phyloP scores from a whole-genome alignment of 2,329 filamentous ascomycete species.

The Fusarium xyrophilum region DNA sequence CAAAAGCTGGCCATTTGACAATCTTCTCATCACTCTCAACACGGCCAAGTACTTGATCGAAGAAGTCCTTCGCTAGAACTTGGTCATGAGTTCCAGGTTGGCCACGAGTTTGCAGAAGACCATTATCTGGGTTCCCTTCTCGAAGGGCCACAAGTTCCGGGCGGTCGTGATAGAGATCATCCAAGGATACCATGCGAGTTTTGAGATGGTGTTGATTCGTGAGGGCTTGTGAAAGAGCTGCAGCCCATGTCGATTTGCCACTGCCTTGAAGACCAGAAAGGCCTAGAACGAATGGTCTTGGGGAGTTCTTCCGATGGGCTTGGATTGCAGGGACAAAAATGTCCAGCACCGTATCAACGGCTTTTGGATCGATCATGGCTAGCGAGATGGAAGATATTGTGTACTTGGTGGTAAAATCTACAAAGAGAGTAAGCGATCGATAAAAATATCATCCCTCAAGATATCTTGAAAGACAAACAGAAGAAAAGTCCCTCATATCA shows the following conservation, averaged over 20 bases:
- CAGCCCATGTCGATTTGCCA: conserved; percentile 41
- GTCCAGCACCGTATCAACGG: conserved; percentile 28
- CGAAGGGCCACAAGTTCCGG: conserved; percentile 27
- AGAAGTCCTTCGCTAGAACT: conserved; percentile 16
- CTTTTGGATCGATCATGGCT: conserved; percentile 35
- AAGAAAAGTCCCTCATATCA: not conserved
- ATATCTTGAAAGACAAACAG: not conserved
- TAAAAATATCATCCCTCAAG: not conserved
- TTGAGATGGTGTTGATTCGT: conserved; percentile 23
- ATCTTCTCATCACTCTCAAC: not conserved
- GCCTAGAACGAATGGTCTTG: conserved; percentile 32
- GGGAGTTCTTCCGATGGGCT: conserved; percentile 10
- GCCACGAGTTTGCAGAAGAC: conserved; percentile 28
- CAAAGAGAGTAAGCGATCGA: not conserved
- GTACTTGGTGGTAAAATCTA: rapidly evolving
- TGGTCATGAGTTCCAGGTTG: conserved; percentile 38
- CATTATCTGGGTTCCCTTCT: conserved; percentile 29
- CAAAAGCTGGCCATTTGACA: conserved; percentile 35
- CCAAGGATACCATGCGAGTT: conserved; percentile 28
- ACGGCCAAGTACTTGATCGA: conserved; percentile 3
- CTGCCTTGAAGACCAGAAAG: conserved; percentile 39
- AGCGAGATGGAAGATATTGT: no score
- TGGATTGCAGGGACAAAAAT: conserved; percentile 29
- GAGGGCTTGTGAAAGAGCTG: conserved; percentile 27
- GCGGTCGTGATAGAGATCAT: conserved; percentile 35